Evolutionary conservation across 352 stramenopile species (phyloP), one percentile per base, ranked within the genome.

Genomic region (Thalassiosira sp.): DNA sequence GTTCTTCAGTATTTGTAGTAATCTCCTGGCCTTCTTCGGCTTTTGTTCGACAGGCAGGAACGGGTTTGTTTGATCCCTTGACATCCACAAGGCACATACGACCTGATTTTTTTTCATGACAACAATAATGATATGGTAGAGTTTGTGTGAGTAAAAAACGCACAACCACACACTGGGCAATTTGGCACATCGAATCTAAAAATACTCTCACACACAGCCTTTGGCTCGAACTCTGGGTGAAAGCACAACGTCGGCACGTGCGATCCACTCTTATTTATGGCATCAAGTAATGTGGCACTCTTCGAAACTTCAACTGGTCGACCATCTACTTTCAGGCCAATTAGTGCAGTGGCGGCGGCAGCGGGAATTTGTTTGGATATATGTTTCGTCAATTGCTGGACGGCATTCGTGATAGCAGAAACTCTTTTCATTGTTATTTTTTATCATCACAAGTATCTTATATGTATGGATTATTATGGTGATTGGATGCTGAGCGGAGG

Each of bases 211-310:
- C 48, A 56, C 48, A 56, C 48, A n/a, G 48, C 48, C 20, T 56
- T 56, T 27, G 48, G 48, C 18, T 56, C 48, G 28, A 56, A 56
- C 48, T 56, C 48, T 15, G 48, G 48, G 31, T 56, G 48, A 20
- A 56, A 56, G 48, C 77, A 85, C 10, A 85, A 49, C 16, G 77
- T 85, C 1, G 77, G 77, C 5, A 85, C 75, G 43, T 64, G 56
- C 3, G 68, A 75, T 24, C 68, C 68, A 27, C 42, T 72, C 27
- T 72, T 77, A 16, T 58, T 53, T 13, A 73, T 73, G 5, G 75
- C 75, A 25, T 84, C 75, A 13, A 79, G 57, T 2, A 84, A 24
- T 22, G 74, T 84, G 2, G 75, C 57, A 27, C 72, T 64, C 15
- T 70, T 59, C 8, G 56, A 18, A 13, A 80, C 72, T 5, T 62